Percentiles rank a stretch among this genome's conserved stretches.
Conservation (phyloP, 805 yeast species). For the Zygoascus bituminiphila region DNA sequence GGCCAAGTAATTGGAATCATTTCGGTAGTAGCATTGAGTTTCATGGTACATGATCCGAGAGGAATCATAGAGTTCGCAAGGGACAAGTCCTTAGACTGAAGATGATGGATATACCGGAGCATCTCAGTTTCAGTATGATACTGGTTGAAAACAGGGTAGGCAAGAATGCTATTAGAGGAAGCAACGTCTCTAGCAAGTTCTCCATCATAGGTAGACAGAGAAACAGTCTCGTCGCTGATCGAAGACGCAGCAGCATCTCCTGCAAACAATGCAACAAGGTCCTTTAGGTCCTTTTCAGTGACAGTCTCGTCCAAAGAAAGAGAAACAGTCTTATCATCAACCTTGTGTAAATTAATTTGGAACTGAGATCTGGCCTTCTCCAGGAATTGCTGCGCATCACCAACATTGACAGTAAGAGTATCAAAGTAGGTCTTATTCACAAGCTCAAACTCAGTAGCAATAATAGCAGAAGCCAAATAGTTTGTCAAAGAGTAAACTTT, state of each 20-base stretch:
- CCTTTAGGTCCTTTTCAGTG: slow-evolving; percentile 48
- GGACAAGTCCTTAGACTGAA: slow-evolving; percentile 85
- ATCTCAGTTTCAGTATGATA: slow-evolving; percentile 94
- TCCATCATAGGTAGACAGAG: slow-evolving; percentile 9
- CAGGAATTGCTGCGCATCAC: slow-evolving; percentile 51
- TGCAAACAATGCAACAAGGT: slow-evolving; percentile 55
- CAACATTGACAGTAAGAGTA: slow-evolving; percentile 58
- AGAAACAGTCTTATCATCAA: slow-evolving; percentile 52
- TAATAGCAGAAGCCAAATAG: slow-evolving; percentile 55
- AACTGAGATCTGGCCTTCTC: slow-evolving; percentile 47
- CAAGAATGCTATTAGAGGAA: slow-evolving; percentile 30
- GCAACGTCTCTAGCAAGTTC: slow-evolving; percentile 24
- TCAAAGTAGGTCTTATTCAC: slow-evolving; percentile 70
- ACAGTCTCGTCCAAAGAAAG: slow-evolving; percentile 90
- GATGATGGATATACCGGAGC: slow-evolving; percentile 77
- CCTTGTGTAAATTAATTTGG: slow-evolving; percentile 72
- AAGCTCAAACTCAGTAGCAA: slow-evolving; percentile 39
- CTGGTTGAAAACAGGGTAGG: slow-evolving; percentile 71
- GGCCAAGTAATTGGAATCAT: slow-evolving; percentile 96
- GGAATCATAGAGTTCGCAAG: slow-evolving; percentile 96
- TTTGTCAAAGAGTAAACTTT: slow-evolving; percentile 70
- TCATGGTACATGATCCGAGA: slow-evolving; percentile 97
- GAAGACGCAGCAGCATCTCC: slow-evolving; percentile 15
- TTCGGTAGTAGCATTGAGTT: slow-evolving; percentile 87
- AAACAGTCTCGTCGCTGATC: slow-evolving; percentile 36